These are phyloP conservation scores for Phialemoniopsis sp. DNA, from an alignment of 2,329 filamentous ascomycete genomes.

Conservation along the genomic window DNA sequence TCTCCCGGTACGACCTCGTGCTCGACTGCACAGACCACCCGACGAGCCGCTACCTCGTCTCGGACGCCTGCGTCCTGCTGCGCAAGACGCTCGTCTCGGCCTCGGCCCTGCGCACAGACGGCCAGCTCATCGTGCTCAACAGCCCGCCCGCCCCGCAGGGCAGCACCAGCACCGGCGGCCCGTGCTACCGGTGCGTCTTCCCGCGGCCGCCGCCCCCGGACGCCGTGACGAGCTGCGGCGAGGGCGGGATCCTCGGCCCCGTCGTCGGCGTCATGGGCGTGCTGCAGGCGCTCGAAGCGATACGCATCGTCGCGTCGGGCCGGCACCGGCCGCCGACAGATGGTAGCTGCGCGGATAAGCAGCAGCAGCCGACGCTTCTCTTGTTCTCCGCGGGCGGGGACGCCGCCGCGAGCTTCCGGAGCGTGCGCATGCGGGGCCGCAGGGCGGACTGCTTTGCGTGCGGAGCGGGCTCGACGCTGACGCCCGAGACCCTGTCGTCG, in stretches of 20 bases:
- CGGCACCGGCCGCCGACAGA: conserved; percentile 12
- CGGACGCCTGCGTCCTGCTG: conserved; percentile 79
- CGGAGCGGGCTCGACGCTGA: conserved; percentile 58
- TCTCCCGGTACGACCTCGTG: conserved; percentile 73
- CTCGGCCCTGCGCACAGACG: conserved; percentile 82
- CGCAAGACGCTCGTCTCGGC: conserved; percentile 81
- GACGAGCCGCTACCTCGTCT: conserved; percentile 86
- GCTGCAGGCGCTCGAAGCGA: conserved; percentile 81
- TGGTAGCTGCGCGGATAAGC: conserved; percentile 2
- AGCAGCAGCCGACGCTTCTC: conserved; percentile 27
- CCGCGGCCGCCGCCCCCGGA: conserved; percentile 81
- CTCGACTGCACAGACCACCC: conserved; percentile 96
- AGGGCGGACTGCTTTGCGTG: conserved; percentile 74
- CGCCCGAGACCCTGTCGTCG: conserved; percentile 53
- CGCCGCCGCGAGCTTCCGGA: conserved; percentile 53
- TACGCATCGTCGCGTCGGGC: conserved; percentile 66
- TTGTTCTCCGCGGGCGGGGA: conserved; percentile 40
- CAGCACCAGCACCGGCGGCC: conserved; percentile 50
- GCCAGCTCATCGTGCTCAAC: conserved; percentile 87
- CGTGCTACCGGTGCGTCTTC: conserved; percentile 93
- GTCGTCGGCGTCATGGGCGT: conserved; percentile 94
- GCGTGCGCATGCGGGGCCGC: conserved; percentile 67
- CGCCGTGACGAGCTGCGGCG: conserved; percentile 80
- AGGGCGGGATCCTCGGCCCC: conserved; percentile 87
- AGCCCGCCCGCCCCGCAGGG: conserved; percentile 64